Evolutionary conservation across 2,329 filamentous ascomycete species (phyloP), one percentile per base, ranked within the genome.

Genomic region (Cladosporium sp.): DNA sequence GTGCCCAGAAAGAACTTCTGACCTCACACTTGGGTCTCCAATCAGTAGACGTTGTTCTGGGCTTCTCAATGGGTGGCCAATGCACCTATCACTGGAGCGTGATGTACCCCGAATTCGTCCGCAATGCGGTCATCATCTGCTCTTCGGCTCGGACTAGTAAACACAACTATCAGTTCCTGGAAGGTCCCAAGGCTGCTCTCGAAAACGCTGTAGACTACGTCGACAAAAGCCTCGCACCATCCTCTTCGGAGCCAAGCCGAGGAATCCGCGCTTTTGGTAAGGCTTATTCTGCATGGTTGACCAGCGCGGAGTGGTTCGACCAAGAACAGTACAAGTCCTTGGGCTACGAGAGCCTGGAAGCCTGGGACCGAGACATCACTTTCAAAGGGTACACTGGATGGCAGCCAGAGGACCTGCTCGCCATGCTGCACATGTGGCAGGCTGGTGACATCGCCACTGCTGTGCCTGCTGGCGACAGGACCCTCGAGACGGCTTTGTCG

Each of bases 11-110:
- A 14, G 75, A 78, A 39, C 76, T 85, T 0, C 56, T 58, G 0
- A 58, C 25, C 3, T 46, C 56, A 2, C 56, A 58, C 7, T 14
- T 58, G 7, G 56, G 34, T 10, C 13, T 58, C 30, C 56, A 30
- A 14, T 58, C 56, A 8, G 13, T 58, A 5, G 78, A 81, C 16
- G 79, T 81, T 11, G 81, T 85, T 34, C 70, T 86, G 2, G 85
- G 85, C 1, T 86, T 85, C 79, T 84, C 81, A 57, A 85, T 87
- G 84, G 85, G 84, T 43, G 85, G 83, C 1, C 82, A 81, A 25
- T 80, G 85, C 64, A 79, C 83, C 2, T 87, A 83, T 64, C 82
- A 86, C 67, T 84, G 83, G 82, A 72, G 78, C 5, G 77, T 80
- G 1, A 77, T 84, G 54, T 83, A 79, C 63, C 83, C 84, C 0